Evolutionary conservation across 148 eudicot species (phyloP).

Genomic region (Selenicereus undatus): DNA sequence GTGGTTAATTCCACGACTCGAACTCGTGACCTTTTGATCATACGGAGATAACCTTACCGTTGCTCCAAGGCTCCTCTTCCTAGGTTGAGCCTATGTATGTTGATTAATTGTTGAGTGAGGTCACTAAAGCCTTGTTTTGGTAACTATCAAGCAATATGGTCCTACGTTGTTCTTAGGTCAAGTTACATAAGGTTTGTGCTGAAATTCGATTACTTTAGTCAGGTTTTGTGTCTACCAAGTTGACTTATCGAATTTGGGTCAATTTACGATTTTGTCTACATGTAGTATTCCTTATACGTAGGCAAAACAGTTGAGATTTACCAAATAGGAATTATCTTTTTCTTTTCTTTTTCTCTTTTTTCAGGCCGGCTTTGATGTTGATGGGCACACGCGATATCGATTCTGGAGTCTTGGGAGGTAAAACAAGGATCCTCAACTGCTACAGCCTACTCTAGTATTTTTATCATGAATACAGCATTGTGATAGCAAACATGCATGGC

Average conservation of each 20-base stretch:
- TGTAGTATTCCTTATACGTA: neutral
- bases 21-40: no score
- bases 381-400: neutral
- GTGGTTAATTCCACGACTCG: no score
- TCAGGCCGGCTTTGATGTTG: neutral
- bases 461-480: neutral
- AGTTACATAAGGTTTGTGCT: neutral
- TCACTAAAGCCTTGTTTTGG: no score
- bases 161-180: neutral
- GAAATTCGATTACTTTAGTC: neutral
- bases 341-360: neutral
- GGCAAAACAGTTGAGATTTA: neutral
- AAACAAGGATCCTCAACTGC: neutral
- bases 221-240: neutral
- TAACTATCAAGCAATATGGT: no score
- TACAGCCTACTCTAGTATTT: neutral
- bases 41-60: no score
- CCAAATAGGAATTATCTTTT: neutral
- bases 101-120: no score
- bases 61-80: no score
- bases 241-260: neutral
- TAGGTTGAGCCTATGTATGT: no score
- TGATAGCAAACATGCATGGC: constrained; percentile 5
- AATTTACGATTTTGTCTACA: neutral
- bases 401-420: neutral